These are phyloP conservation scores for Claviceps africana DNA, from an alignment of 2,329 filamentous ascomycete genomes.

Conservation along the genomic window DNA sequence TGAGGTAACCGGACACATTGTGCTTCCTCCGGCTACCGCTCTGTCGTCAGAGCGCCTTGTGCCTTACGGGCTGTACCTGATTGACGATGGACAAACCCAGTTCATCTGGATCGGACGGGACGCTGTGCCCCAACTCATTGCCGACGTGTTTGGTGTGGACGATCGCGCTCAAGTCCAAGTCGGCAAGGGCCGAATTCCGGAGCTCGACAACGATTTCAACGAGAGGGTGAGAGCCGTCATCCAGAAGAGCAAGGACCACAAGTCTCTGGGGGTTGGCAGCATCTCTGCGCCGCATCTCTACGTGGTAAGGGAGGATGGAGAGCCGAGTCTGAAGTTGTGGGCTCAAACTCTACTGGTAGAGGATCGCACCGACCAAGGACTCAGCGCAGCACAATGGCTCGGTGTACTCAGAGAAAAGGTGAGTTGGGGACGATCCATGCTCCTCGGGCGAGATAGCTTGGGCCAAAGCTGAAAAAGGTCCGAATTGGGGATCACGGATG, in stretches of 20 bases:
- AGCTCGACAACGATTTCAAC: constrained; percentile 92
- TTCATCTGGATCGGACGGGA: constrained; percentile 95
- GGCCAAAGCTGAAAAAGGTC: neutral
- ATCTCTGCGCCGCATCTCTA: constrained; percentile 90
- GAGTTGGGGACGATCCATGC: constrained; percentile 4
- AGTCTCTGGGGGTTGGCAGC: constrained; percentile 75
- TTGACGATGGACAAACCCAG: constrained; percentile 94
- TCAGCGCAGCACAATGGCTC: constrained; percentile 89
- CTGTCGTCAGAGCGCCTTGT: constrained; percentile 79
- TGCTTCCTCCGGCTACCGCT: constrained; percentile 72
- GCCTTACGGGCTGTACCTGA: constrained; percentile 83
- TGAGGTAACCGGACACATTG: constrained; percentile 72
- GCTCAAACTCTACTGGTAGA: constrained; percentile 92
- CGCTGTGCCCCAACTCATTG: constrained; percentile 73
- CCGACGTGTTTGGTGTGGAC: constrained; percentile 78
- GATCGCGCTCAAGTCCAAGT: constrained; percentile 78
- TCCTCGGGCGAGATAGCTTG: neutral
- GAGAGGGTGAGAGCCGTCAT: constrained; percentile 82
- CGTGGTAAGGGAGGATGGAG: constrained; percentile 85
- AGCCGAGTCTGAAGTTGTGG: constrained; percentile 90
- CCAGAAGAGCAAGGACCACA: constrained; percentile 82
- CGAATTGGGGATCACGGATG: neutral
- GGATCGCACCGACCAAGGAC: constrained; percentile 84
- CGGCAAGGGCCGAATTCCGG: constrained; percentile 75
- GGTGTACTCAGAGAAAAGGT: constrained; percentile 91